Percentiles rank a stretch among this genome's conserved stretches.
These are phyloP conservation scores for Gracilaria caudata DNA, from an alignment of 23 red algal species.

Conservation along the genomic window DNA sequence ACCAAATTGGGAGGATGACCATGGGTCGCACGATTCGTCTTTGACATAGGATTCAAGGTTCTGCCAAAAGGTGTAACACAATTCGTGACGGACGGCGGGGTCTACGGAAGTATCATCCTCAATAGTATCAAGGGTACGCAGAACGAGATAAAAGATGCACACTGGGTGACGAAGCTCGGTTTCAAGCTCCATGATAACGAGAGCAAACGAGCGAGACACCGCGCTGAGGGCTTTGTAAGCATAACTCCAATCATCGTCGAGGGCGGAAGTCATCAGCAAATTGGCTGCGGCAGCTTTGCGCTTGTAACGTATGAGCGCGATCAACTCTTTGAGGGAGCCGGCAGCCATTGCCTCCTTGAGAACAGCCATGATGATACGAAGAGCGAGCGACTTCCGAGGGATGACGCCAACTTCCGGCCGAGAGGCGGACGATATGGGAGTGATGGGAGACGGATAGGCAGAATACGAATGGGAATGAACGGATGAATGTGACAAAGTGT, in stretches of 20 bases:
- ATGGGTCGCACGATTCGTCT: constrained; percentile 2
- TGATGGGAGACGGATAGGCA: neutral
- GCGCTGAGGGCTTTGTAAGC: constrained; percentile 74
- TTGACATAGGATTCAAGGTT: constrained; percentile 1
- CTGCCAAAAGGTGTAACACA: constrained; percentile 71
- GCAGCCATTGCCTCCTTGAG: constrained; percentile 60
- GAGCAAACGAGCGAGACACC: constrained; percentile 94
- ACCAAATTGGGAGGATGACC: constrained; percentile 62
- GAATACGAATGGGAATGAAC: neutral
- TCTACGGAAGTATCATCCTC: constrained; percentile 91
- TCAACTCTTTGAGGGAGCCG: constrained; percentile 60
- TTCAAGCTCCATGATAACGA: constrained; percentile 96
- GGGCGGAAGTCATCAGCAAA: constrained; percentile 9
- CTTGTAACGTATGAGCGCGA: constrained; percentile 74
- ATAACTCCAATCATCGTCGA: constrained; percentile 71
- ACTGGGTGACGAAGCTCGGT: constrained; percentile 81
- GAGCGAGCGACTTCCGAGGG: neutral
- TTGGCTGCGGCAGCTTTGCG: constrained; percentile 42
- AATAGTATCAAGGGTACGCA: constrained; percentile 97
- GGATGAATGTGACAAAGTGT: neutral
- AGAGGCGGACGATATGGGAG: neutral
- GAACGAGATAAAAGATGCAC: constrained; percentile 92
- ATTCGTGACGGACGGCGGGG: constrained; percentile 36
- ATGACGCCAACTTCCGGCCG: neutral
- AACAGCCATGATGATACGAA: constrained; percentile 17